These are phyloP conservation scores for Medicago truncatula DNA, from an alignment of 306 rosid genomes.

Conservation along the genomic window MtrunA17r5.0-ANR NC_053049.1:13505001-13505500, in stretches of 20 bases:
- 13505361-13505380: neutral
- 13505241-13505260: neutral
- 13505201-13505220: neutral
- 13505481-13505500: constrained; percentile 87
- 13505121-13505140: neutral
- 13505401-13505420: constrained; percentile 34
- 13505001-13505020: neutral
- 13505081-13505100: constrained; percentile 11
- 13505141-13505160: neutral
- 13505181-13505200: neutral
- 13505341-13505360: constrained; percentile 25
- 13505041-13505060: constrained; percentile 6
- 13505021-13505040: constrained; percentile 12
- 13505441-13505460: constrained; percentile 72
- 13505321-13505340: constrained; percentile 12
- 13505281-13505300: neutral
- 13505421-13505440: constrained; percentile 56
- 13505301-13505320: constrained; percentile 1
- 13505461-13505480: constrained; percentile 84
- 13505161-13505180: neutral
- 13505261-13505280: neutral
- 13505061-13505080: neutral
- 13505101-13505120: neutral
- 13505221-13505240: neutral
- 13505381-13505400: constrained; percentile 20